Evolutionary conservation across 176 grass and related monocot genomes (phyloP).

Genomic region (Avena eriantha): DNA sequence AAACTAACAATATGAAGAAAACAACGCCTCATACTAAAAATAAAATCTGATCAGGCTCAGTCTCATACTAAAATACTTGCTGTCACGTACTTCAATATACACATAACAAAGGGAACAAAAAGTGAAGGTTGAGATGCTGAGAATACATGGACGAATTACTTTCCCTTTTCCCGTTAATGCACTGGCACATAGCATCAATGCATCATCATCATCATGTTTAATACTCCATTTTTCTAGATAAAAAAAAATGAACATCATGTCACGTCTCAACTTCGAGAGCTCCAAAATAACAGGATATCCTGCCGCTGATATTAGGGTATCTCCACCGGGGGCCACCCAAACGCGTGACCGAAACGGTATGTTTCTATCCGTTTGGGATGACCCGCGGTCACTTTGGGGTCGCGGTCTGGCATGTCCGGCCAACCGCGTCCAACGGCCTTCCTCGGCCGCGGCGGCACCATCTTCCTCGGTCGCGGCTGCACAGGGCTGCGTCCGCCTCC

Average conservation of each 20-base stretch:
- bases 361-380: too few species aligned
- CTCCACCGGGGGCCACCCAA: too few species aligned
- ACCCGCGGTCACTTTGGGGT: too few species aligned
- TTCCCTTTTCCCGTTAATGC: neutral
- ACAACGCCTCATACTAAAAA: neutral
- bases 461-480: too few species aligned
- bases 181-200: neutral
- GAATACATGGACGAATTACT: neutral
- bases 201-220: too few species aligned
- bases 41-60: neutral
- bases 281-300: neutral
- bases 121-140: neutral
- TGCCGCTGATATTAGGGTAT: too few species aligned
- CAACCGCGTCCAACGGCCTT: too few species aligned
- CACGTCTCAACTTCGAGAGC: slow-evolving; percentile 21
- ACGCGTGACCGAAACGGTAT: too few species aligned
- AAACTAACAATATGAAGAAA: neutral
- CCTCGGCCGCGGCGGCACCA: too few species aligned
- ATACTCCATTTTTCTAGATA: too few species aligned
- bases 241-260: slow-evolving; percentile 13
- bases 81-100: slow-evolving; percentile 22
- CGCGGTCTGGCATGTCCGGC: too few species aligned
- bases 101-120: neutral
- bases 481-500: too few species aligned
- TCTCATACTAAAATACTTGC: slow-evolving; percentile 47